Evolutionary conservation across 371 early-diverging fungal genomes (phyloP), one percentile per base, ranked within the genome.

Genomic region (Mortierella sp.): DNA sequence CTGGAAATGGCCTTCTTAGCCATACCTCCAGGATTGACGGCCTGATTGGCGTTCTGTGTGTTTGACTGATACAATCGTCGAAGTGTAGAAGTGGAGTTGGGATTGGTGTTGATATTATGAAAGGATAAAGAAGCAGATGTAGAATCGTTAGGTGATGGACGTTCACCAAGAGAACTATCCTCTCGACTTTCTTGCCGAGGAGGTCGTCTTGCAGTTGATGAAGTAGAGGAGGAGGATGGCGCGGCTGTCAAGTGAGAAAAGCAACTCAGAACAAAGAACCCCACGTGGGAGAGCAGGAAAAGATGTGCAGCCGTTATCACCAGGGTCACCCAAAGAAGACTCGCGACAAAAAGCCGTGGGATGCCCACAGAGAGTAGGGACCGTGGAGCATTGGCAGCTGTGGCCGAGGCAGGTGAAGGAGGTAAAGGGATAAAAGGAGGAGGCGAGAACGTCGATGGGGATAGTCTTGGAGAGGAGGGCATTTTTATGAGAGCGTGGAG

Each of bases 1-100:
- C 76, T 83, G 21, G 86, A 64, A 32, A 87, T 82, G 31, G 53
- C 60, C 47, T 84, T 84, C 64, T 87, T 90, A 26, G 66, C 57
- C 27, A 78, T 41, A 15, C 56, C 49, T 15, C 46, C 54, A 9
- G 64, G 26, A 43, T 67, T 64, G 32, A 71, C 43, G 23, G 64
- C 50, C 15, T 50, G 76, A 53, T 43, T 69, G 24, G 64, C 59
- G 37, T 63, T 32, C 70, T 76, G 76, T 28, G 64, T 23, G 43
- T 61, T 76, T 21, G 76, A 76, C 70, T 69, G 34, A 15, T 50
- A 14, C 34, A 42, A 54, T 8, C 56, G 63, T 17, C 30, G 50
- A 34, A 39, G 24, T 11, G 43, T n/a, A 26, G 68, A 58, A 39
- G 63, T 62, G 24, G 47, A 52, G 19, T 56, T 44, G 58, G 39